phyloP scores from a whole-genome alignment of 305 asterid species.

The Solanum hybrid region DNA sequence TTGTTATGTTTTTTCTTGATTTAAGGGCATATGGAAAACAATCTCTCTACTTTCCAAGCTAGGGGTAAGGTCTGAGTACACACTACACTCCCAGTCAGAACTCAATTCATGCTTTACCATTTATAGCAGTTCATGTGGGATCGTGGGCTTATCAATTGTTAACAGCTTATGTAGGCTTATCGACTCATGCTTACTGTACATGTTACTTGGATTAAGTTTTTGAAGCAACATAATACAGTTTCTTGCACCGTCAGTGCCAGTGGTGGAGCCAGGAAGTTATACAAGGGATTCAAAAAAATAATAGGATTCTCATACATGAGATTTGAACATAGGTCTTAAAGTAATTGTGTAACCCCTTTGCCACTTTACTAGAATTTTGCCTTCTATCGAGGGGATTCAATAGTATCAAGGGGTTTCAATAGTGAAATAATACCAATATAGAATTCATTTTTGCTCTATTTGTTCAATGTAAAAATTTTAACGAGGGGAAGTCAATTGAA shows the following conservation, averaged over 20 bases:
- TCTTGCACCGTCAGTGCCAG: neutral
- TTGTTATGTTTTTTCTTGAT: too few species aligned
- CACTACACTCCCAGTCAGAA: neutral
- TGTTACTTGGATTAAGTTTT: neutral
- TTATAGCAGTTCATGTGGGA: neutral
- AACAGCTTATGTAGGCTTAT: neutral
- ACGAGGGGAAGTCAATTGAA: neutral
- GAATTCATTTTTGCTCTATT: neutral
- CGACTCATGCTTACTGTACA: neutral
- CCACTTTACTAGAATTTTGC: neutral
- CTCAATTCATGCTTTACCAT: neutral
- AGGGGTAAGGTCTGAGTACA: neutral
- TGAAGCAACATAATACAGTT: neutral
- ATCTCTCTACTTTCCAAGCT: neutral
- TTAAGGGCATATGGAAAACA: neutral
- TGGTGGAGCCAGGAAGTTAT: neutral
- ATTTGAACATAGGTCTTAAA: neutral
- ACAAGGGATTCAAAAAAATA: neutral
- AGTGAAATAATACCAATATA: neutral
- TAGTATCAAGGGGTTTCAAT: neutral
- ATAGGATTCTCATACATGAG: neutral
- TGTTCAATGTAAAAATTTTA: neutral
- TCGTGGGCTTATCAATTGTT: neutral
- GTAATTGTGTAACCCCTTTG: neutral
- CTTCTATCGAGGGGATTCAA: neutral